Evolutionary conservation across 2,329 filamentous ascomycete species (phyloP).

Genomic region (Trichophyton equinum): DNA sequence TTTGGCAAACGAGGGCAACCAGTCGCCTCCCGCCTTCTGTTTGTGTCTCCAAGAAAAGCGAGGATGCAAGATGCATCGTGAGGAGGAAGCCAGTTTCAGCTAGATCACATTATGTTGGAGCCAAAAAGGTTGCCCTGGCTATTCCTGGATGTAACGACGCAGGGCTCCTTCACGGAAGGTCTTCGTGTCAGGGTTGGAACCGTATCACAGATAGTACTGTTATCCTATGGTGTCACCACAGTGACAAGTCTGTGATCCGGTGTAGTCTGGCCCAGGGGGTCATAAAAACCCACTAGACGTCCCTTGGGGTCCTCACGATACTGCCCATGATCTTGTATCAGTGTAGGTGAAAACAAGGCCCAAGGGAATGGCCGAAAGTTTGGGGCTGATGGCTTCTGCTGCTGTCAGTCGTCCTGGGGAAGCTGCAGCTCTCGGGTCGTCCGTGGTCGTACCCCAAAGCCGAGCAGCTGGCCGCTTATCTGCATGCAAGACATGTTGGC

Average conservation of each 20-base stretch:
- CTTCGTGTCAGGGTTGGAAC: neutral
- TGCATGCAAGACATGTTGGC: slow-evolving; percentile 1
- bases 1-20: neutral
- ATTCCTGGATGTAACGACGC: neutral
- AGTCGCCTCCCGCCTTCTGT: neutral
- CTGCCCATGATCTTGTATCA: neutral
- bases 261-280: neutral
- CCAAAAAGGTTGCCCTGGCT: neutral
- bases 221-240: neutral
- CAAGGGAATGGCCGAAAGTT: neutral
- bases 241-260: neutral
- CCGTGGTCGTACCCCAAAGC: neutral
- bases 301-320: neutral
- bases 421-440: neutral
- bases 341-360: neutral
- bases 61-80: neutral
- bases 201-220: neutral
- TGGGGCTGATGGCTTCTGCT: neutral
- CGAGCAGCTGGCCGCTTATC: neutral
- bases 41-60: slow-evolving; percentile 2
- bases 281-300: neutral
- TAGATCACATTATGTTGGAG: neutral
- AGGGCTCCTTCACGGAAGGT: neutral
- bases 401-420: neutral
- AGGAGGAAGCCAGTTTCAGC: neutral